A percentile compares a stretch with the other conserved stretches of the same genome.
Conservation (phyloP, 495 filamentous ascomycete species). For the Choiromyces venosus region DNA sequence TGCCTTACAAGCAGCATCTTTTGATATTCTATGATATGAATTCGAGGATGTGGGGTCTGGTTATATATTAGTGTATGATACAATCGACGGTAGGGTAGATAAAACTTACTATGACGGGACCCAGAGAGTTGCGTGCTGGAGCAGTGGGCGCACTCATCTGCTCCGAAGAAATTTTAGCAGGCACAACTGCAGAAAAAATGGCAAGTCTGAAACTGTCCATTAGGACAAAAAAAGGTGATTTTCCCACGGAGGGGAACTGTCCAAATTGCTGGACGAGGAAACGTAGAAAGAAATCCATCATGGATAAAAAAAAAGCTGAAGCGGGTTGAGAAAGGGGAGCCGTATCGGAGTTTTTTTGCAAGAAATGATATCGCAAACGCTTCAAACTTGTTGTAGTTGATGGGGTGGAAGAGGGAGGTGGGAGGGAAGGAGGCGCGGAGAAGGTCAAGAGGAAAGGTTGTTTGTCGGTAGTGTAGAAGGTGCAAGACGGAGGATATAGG, state of each 20-base stretch:
- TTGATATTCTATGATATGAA: conserved; percentile 4
- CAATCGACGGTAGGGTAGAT: background rate
- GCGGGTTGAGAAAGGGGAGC: background rate
- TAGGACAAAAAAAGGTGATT: background rate
- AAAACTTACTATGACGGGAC: conserved; percentile 3
- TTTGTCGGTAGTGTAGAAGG: background rate
- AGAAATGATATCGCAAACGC: background rate
- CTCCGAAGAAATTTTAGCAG: background rate
- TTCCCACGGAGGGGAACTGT: background rate
- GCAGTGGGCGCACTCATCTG: background rate
- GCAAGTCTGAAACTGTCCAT: background rate
- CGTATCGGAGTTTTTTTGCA: background rate
- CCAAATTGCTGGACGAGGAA: background rate
- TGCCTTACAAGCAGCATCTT: background rate
- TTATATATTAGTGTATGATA: background rate
- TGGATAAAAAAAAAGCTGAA: background rate
- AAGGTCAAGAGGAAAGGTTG: background rate
- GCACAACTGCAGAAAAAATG: background rate
- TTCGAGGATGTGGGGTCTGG: background rate
- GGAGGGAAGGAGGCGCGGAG: background rate
- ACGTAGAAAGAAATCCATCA: background rate
- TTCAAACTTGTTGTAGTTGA: background rate
- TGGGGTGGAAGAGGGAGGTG: background rate
- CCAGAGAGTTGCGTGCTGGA: background rate
- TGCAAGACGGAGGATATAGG: background rate